Conservation (phyloP, 164 flowering plant species). For the Aristolochia californica region DNA sequence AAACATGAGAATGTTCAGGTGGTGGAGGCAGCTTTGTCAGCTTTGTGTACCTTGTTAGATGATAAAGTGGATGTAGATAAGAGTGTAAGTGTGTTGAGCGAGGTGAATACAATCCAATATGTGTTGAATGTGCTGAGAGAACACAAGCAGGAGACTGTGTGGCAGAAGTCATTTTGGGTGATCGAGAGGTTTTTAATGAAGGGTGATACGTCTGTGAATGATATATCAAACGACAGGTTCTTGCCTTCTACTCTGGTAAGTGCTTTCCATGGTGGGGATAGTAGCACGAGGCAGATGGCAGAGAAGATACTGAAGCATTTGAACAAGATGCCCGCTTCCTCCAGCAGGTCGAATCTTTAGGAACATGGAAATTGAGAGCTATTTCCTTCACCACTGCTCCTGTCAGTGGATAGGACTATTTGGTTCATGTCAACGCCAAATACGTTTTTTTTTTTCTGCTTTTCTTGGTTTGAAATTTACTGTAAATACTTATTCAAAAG, state of each 20-base stretch:
- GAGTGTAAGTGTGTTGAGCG: slow-evolving; percentile 42
- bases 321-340: slow-evolving; percentile 43
- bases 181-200: slow-evolving; percentile 51
- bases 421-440: too few species aligned
- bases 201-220: slow-evolving; percentile 35
- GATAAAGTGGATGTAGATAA: slow-evolving; percentile 55
- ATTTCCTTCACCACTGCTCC: too few species aligned
- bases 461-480: too few species aligned
- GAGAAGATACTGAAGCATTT: slow-evolving; percentile 52
- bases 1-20: slow-evolving; percentile 55
- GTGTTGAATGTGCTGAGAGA: slow-evolving; percentile 46
- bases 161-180: slow-evolving; percentile 63
- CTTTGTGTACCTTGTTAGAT: slow-evolving; percentile 54
- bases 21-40: slow-evolving; percentile 64
- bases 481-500: too few species aligned
- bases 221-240: slow-evolving; percentile 50
- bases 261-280: slow-evolving; percentile 56
- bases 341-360: slow-evolving; percentile 11
- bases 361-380: not conserved
- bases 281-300: slow-evolving; percentile 49
- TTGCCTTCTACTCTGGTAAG: slow-evolving; percentile 44
- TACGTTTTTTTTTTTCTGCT: too few species aligned
- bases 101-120: slow-evolving; percentile 28
- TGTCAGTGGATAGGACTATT: too few species aligned
- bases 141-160: slow-evolving; percentile 38